phyloP scores from a whole-genome alignment of 108 stramenopile species.

The Pseudonitzschia delicatissima region DNA sequence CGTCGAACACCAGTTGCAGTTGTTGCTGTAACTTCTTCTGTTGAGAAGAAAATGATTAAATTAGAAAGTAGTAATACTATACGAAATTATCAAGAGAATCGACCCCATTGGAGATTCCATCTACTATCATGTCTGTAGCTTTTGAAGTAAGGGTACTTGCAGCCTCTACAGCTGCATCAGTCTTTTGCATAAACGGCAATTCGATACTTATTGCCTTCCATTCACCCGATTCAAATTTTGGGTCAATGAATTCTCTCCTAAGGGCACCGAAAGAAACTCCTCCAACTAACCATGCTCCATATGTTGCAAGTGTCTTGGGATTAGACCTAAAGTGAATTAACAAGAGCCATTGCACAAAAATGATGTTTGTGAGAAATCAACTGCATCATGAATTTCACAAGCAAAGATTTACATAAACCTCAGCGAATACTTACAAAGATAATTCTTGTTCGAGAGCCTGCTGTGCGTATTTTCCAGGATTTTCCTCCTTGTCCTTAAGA shows the following conservation, averaged over 20 bases:
- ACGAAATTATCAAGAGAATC: background rate
- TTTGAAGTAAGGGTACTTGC: slow-evolving; percentile 1
- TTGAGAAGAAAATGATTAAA: no score
- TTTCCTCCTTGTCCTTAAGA: slow-evolving; percentile 52
- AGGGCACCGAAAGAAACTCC: slow-evolving; percentile 25
- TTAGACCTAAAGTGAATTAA: background rate
- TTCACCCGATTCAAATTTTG: slow-evolving; percentile 40
- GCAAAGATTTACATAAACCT: background rate
- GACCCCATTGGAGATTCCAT: background rate
- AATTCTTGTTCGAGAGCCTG: slow-evolving; percentile 8
- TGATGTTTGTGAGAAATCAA: background rate
- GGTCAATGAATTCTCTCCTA: slow-evolving; percentile 28
- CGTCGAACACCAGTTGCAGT: no score
- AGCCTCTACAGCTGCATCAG: slow-evolving; percentile 8
- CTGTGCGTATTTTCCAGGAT: slow-evolving; percentile 32
- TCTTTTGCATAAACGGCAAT: slow-evolving; percentile 2
- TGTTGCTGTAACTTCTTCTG: no score
- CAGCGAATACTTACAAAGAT: slow-evolving; percentile 5
- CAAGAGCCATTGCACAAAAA: no score
- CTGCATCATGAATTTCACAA: background rate
- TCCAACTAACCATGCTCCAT: slow-evolving; percentile 33
- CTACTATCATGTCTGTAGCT: background rate
- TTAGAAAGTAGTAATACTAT: no score
- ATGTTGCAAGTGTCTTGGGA: slow-evolving; percentile 19
- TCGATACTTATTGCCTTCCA: slow-evolving; percentile 33